Base-by-base conservation (phyloP, 192 early-diverging fungal species). In the Entomortierella beljakovae region DNA sequence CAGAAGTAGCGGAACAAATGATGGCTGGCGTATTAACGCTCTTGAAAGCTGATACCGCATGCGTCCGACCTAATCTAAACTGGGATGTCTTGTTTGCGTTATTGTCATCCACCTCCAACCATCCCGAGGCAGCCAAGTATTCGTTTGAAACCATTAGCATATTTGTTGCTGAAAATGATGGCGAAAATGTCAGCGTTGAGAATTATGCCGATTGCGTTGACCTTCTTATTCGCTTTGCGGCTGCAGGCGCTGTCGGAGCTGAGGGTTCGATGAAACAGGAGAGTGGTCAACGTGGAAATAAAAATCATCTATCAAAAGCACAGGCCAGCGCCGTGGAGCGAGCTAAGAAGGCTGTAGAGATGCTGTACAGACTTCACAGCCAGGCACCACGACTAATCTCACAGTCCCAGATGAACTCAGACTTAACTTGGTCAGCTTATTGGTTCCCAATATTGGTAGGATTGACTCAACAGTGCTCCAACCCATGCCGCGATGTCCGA, bases 371-470 rank as follows among this genome's bases (percentile, higher is more conserved):
- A 37, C 70, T 94, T 37, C 90, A 93, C 76, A 64, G 55, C 20
- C 82, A 82, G 34, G 90, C 93, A 34, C 81, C 64, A 29, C 69
- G 52, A 75, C 70, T 70, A 63, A 71, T 85, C 22, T 71, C 68
- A 0, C 72, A 83, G 11, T 80, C 86, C 52, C 57, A 80, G 75
- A 46, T 83, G 76, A 71, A 81, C 52, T 23, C 60, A 59, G 73
- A 74, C 37, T 52, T 70, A 87, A 90, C 85, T 2, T 94, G 90
- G 89, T 89, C 88, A 58, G 87, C 83, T 35, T 94, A 93, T 73
- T 94, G 92, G 93, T 82, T 94, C 37, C 92, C 93, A 8, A 83
- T 94, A 34, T 71, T 94, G 22, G 90, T 92, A 6, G 91, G 91
- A 0, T 68, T 94, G 32, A 87, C 85, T 16, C 91, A 93, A 65